phyloP scores from a whole-genome alignment of 139 green algal species.

The Nannochloris sp. region DNA sequence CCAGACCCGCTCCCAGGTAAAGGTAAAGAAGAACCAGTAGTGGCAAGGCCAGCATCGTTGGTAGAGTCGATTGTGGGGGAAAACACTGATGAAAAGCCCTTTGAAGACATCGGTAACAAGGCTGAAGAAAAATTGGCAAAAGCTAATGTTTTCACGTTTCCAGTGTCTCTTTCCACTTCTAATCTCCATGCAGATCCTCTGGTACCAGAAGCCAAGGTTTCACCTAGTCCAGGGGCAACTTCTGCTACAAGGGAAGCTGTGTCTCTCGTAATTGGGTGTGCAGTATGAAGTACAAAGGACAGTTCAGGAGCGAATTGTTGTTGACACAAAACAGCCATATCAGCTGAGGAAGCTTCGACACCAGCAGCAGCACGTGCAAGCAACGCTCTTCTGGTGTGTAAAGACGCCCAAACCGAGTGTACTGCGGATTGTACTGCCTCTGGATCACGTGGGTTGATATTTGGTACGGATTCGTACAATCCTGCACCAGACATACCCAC shows the following conservation, averaged over 20 bases:
- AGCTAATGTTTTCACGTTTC: slow-evolving; percentile 55
- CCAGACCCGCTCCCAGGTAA: background rate
- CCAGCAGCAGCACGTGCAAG: slow-evolving; percentile 54
- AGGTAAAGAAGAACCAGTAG: background rate
- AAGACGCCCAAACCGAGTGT: slow-evolving; percentile 80
- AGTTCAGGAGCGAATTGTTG: slow-evolving; percentile 60
- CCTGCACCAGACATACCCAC: slow-evolving; percentile 66
- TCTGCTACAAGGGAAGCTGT: slow-evolving; percentile 59
- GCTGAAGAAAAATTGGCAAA: slow-evolving; percentile 92
- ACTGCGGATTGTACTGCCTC: slow-evolving; percentile 53
- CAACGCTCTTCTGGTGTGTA: slow-evolving; percentile 81
- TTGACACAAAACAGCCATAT: slow-evolving; percentile 90
- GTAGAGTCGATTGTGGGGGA: background rate
- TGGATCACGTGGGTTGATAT: slow-evolving; percentile 38
- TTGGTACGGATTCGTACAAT: slow-evolving; percentile 89
- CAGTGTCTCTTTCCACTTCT: slow-evolving; percentile 54
- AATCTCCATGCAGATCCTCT: slow-evolving; percentile 85
- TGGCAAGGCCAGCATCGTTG: background rate
- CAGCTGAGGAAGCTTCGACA: slow-evolving; percentile 57
- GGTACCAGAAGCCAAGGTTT: slow-evolving; percentile 85
- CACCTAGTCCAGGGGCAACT: slow-evolving; percentile 79
- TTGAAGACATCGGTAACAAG: slow-evolving; percentile 39
- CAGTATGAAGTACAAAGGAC: slow-evolving; percentile 86
- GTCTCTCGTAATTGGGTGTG: slow-evolving; percentile 52
- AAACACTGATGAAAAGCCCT: background rate